Evolutionary conservation across 2,329 filamentous ascomycete genomes (phyloP), one percentile per base, ranked within the genome.

Genomic region (Xylaria sp.): DNA sequence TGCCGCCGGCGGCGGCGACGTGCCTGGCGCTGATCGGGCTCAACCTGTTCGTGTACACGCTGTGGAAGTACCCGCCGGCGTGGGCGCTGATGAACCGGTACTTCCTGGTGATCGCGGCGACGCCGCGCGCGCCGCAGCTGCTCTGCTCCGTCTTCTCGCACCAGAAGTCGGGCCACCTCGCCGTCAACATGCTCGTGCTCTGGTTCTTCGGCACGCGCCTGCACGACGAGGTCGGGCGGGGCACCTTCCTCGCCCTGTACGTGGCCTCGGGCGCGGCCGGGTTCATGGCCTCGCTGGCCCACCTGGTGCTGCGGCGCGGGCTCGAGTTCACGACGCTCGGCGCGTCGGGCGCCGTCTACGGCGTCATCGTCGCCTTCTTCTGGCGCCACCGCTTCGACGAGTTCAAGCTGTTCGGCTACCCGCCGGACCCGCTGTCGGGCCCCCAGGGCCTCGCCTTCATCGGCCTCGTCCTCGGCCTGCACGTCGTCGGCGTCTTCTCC

Each of bases 141-240:
- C 65, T 93, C 22, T 83, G 84, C 29, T 83, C 84, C 61, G 74
- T 83, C 45, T 90, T 92, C 74, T 89, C 86, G 18, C 90, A 94
- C 73, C 82, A 88, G 49, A 73, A 71, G 2, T 60, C 85, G 17
- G 65, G 71, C 43, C 90, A 94, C 69, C 69, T 90, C 37, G 55
- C 77, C 20, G 67, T 78, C 39, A 93, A 93, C 72, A 85, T 90
- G 81, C 62, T 79, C 7, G 74, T 81, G 39, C 75, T 93, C 4
- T 87, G 79, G 76, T 75, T 90, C 64, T 76, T 91, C 17, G 90
- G 89, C 20, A 80, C 81, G 8, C 76, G 80, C 1, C 75, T 91
- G 29, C 87, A 90, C 71, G 85, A 90, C 57, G 86, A 91, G 62
- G 74, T 91, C 21, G 88, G 87, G 9, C 79, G 88, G 9, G 86